Conservation (phyloP, 73 alveolate genomes). For the Durusdinium trenchii region DNA sequence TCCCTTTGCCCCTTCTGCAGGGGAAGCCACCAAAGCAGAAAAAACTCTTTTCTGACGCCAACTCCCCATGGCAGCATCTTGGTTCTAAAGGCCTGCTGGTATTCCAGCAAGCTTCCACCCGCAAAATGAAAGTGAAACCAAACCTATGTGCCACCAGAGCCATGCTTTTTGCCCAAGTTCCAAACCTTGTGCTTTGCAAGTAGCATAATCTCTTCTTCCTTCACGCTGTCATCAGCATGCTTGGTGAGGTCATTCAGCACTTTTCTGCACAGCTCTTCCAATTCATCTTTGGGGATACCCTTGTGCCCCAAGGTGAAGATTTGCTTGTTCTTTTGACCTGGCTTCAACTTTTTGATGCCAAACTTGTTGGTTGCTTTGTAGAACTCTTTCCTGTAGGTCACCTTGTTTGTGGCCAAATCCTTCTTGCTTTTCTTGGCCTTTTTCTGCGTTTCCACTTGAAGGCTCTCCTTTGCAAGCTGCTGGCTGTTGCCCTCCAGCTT, state of each 20-base stretch:
- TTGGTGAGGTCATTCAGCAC: background rate
- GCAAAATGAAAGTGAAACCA: too few relatives aligned
- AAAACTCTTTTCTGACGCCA: too few relatives aligned
- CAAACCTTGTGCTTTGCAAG: constrained; percentile 5
- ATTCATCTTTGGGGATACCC: background rate
- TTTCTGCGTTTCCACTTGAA: too few relatives aligned
- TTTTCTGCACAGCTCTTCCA: background rate
- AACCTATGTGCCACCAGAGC: too few relatives aligned
- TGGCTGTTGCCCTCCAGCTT: background rate
- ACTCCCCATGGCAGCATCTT: too few relatives aligned
- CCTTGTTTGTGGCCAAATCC: background rate
- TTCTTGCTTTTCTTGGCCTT: too few relatives aligned
- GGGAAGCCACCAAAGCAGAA: too few relatives aligned
- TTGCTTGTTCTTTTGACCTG: background rate
- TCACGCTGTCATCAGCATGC: background rate
- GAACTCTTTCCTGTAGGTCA: background rate
- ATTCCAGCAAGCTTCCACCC: too few relatives aligned
- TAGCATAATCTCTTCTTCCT: background rate
- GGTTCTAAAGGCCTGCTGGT: too few relatives aligned
- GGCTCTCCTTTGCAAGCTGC: background rate
- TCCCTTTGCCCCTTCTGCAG: too few relatives aligned
- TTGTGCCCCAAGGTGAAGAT: background rate
- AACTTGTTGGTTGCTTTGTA: background rate
- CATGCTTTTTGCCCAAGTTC: too few relatives aligned
- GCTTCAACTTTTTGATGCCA: background rate